A percentile compares a stretch with the other conserved stretches of the same genome.
Evolutionary conservation across 2,329 filamentous ascomycete species (phyloP).

Genomic region (Phoma sp.): DNA sequence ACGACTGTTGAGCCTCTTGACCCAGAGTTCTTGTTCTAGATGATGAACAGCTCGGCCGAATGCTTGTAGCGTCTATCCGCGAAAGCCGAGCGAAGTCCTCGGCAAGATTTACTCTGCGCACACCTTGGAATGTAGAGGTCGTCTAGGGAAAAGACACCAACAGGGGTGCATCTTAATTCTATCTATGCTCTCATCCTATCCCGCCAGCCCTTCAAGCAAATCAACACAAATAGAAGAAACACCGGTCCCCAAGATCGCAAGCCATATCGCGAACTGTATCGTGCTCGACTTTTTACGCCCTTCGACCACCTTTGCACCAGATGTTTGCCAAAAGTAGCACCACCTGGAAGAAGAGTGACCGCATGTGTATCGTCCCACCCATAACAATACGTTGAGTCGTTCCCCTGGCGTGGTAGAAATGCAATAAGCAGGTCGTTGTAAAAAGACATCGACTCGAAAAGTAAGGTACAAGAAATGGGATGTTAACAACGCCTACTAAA

Average conservation of each 20-base stretch:
- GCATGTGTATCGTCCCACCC: slow-evolving; percentile 9
- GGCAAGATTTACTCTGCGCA: not conserved
- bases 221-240: slow-evolving; percentile 7
- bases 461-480: slow-evolving; percentile 37
- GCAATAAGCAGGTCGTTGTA: slow-evolving; percentile 6
- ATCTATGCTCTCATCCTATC: slow-evolving; percentile 9
- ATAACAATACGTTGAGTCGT: slow-evolving; percentile 13
- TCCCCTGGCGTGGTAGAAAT: slow-evolving; percentile 1
- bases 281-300: slow-evolving; percentile 12
- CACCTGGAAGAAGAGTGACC: not conserved
- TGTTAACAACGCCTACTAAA: slow-evolving; percentile 15
- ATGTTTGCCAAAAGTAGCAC: not conserved
- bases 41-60: slow-evolving; percentile 2
- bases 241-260: slow-evolving; percentile 3
- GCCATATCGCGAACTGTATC: slow-evolving; percentile 1
- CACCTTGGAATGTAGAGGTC: no score
- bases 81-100: not conserved
- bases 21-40: not conserved
- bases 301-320: not conserved
- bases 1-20: slow-evolving; percentile 15
- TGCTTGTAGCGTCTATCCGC: not conserved
- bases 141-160: not conserved
- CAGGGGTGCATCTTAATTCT: not conserved
- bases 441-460: slow-evolving; percentile 14
- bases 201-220: slow-evolving; percentile 4